phyloP scores from a whole-genome alignment of 1,139 yeast genomes.

The Lodderomyces margitis region DNA sequence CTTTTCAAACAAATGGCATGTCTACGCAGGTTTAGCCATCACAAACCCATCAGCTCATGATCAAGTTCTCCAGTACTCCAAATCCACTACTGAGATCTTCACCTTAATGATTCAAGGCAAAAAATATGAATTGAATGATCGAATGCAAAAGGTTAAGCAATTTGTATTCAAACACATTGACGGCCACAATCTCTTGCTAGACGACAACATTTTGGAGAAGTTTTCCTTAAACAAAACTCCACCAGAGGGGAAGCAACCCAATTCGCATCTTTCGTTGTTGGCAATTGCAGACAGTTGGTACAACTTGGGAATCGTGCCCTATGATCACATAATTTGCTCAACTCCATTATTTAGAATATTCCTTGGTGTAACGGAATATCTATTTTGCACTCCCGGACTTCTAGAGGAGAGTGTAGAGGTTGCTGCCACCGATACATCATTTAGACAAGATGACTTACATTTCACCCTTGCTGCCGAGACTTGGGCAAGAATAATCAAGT shows the following conservation, averaged over 20 bases:
- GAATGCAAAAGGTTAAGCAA: constrained; percentile 66
- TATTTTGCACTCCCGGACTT: constrained; percentile 80
- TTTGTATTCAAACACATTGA: constrained; percentile 70
- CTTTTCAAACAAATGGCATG: constrained; percentile 95
- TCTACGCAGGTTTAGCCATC: constrained; percentile 94
- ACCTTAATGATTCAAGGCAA: constrained; percentile 77
- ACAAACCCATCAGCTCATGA: constrained; percentile 93
- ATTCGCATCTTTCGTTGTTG: constrained; percentile 82
- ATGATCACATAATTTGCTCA: constrained; percentile 95
- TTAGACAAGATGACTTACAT: constrained; percentile 83
- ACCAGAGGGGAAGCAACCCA: constrained; percentile 71
- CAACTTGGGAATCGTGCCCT: constrained; percentile 80
- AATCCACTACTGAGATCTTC: constrained; percentile 78
- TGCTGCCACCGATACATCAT: constrained; percentile 62
- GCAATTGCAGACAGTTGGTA: constrained; percentile 96
- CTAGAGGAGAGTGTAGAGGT: constrained; percentile 77
- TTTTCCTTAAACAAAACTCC: constrained; percentile 78
- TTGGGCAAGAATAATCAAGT: constrained; percentile 82
- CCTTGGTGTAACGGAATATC: constrained; percentile 88
- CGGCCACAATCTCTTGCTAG: constrained; percentile 57
- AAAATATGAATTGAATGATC: constrained; percentile 51
- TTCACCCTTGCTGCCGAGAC: constrained; percentile 77
- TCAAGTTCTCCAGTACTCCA: constrained; percentile 87
- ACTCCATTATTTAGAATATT: constrained; percentile 90
- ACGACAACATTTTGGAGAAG: constrained; percentile 75